phyloP scores from a whole-genome alignment of 352 stramenopile species.

The Pythium dissotocum region DNA sequence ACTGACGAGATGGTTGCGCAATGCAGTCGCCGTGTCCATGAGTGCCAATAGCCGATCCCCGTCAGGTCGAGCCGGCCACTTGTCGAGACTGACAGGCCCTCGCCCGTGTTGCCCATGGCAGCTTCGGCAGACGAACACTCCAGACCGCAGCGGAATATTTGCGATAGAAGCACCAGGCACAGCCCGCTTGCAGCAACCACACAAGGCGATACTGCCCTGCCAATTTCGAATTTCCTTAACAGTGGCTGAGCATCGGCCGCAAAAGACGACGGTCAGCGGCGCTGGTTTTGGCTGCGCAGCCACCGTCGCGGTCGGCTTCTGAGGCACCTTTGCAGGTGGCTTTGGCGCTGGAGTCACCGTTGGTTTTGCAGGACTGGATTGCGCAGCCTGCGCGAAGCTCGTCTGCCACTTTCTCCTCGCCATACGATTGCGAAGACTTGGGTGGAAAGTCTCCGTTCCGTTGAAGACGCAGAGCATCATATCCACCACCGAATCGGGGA shows the following conservation, averaged over 20 bases:
- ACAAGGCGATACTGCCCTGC: background rate
- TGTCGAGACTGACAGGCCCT: background rate
- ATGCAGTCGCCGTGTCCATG: background rate
- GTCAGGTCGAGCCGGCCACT: background rate
- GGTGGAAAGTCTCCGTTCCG: background rate
- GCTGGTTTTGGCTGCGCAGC: background rate
- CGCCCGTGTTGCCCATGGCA: background rate
- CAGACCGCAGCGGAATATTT: background rate
- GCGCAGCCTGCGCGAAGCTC: background rate
- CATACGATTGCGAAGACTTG: background rate
- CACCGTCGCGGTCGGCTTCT: background rate
- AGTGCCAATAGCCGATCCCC: background rate
- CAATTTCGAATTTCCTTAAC: background rate
- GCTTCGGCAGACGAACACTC: background rate
- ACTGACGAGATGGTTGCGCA: slow-evolving; percentile 1
- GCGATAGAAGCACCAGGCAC: background rate
- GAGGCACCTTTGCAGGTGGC: background rate
- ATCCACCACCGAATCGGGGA: background rate
- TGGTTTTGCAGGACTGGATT: background rate
- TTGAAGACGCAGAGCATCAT: background rate
- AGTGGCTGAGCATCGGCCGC: background rate
- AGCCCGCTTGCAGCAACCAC: background rate
- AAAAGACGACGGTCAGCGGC: background rate
- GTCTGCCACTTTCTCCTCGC: background rate
- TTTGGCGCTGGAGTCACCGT: background rate